Conservation (phyloP, 2,329 filamentous ascomycete species). For the Biscogniauxia marginata region DNA sequence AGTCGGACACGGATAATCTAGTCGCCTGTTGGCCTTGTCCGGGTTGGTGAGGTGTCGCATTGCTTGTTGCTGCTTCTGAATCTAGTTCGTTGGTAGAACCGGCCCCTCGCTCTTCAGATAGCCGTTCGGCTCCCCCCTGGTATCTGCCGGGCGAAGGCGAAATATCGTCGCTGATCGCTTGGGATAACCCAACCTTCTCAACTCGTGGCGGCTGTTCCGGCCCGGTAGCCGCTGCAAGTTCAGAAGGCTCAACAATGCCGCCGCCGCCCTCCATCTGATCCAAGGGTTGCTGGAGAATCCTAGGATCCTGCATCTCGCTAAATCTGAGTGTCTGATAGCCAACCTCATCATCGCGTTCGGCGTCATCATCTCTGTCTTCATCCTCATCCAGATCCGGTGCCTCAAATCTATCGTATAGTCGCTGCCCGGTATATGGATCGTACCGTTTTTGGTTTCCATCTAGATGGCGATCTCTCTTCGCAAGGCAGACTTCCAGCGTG, state of each 20-base stretch:
- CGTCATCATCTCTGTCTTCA: constrained; percentile 48
- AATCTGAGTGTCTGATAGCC: constrained; percentile 61
- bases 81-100: neutral
- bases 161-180: no score
- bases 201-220: no score
- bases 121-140: no score
- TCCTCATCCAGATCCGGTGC: constrained; percentile 64
- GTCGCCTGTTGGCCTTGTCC: constrained; percentile 18
- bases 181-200: no score
- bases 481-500: constrained; percentile 61
- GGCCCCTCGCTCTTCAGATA: neutral
- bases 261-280: constrained; percentile 4
- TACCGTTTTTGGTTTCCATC: constrained; percentile 57
- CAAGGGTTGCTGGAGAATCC: constrained; percentile 54
- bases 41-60: constrained; percentile 17
- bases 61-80: constrained; percentile 7
- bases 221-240: constrained; percentile 2
- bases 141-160: no score
- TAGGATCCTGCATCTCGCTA: constrained; percentile 65
- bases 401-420: constrained; percentile 77
- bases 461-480: constrained; percentile 63
- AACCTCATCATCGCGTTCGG: constrained; percentile 47
- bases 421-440: constrained; percentile 66
- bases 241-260: constrained; percentile 1
- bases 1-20: constrained; percentile 22